These are phyloP conservation scores for Diaporthe australafricana DNA, from an alignment of 2,329 filamentous ascomycete genomes.

Conservation along the genomic window DNA sequence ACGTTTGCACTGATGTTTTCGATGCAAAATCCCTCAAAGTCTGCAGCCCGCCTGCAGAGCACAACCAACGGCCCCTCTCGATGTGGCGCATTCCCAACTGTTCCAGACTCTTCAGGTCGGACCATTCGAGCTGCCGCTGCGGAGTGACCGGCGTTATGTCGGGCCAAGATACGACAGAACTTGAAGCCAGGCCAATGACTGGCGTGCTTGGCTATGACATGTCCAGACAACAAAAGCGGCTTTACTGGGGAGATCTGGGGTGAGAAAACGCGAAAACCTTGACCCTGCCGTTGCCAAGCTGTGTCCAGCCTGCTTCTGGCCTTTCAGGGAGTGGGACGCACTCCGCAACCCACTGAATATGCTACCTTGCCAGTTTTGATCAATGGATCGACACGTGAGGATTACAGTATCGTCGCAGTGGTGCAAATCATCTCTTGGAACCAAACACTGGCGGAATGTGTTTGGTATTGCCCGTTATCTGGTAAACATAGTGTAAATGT, in stretches of 20 bases:
- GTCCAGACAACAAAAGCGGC: neutral
- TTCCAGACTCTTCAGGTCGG: neutral
- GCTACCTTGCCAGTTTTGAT: neutral
- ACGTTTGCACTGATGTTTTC: too few relatives aligned
- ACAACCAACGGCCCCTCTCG: too few relatives aligned
- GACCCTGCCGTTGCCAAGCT: slow-evolving; percentile 13
- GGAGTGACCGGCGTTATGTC: slow-evolving; percentile 6
- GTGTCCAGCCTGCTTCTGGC: neutral
- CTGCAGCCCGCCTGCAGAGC: too few relatives aligned
- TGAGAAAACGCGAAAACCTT: neutral
- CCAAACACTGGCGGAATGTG: too few relatives aligned
- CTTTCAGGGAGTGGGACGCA: neutral
- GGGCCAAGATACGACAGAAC: neutral
- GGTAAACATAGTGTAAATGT: too few relatives aligned
- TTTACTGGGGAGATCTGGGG: too few relatives aligned
- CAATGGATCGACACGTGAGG: too few relatives aligned
- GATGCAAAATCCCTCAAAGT: too few relatives aligned
- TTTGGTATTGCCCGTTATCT: too few relatives aligned
- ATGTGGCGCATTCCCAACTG: too few relatives aligned
- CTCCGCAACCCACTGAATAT: neutral
- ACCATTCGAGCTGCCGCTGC: neutral
- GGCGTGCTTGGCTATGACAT: neutral
- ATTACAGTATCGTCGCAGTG: neutral
- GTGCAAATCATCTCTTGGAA: too few relatives aligned
- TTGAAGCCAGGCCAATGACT: neutral